Base-by-base conservation (phyloP, 129 eudicot genomes). In the Sambucus nigra region DNA sequence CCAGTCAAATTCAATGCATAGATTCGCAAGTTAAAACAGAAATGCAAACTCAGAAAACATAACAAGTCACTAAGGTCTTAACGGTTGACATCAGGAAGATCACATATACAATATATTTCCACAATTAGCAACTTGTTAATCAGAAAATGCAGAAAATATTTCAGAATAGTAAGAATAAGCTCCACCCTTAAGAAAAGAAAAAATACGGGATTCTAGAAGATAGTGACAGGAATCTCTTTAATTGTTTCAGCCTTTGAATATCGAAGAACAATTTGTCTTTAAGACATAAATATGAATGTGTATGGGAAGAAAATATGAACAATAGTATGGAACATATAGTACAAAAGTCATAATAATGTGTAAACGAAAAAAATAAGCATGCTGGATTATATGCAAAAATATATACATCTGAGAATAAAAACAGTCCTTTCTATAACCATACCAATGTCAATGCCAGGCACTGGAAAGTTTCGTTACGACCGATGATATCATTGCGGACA, bases 391-490 rank as follows among this genome's bases (percentile, higher is more conserved):
- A 23, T 1, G 24, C 3, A 31, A 9, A 12, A 1, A n/a, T n/a
- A n/a, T n/a, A n/a, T n/a, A n/a, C 13, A 45, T 26, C 14, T 11
- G 21, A 64, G 5, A 53, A 17, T 42, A 59, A 31, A 59, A 52
- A 5, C 1, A 29, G 25, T 33, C 22, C 29, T 52, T 46, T 20
- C 33, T n/a, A 26, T n/a, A 40, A 51, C 15, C 87, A 65, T 92
- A 92, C 99, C 99, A 92, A 69, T 31, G 99, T 92, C 79, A 92
- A 61, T 50, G 99, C 94, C 35, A 92, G 84, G 73, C 99, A 92
- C 75, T 92, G 96, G 53, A 86, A 92, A 38, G 99, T 92, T 72
- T 92, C 99, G 51, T 92, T 92, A 60, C 96, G 91, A 0, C 99
- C 99, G 22, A 86, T 86, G 48, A 92, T 92, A 78, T 92, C 99